Evolutionary conservation across 768 basidiomycete genomes (phyloP), one percentile per base, ranked within the genome.

Genomic region (Macrolepiota fuliginosa): DNA sequence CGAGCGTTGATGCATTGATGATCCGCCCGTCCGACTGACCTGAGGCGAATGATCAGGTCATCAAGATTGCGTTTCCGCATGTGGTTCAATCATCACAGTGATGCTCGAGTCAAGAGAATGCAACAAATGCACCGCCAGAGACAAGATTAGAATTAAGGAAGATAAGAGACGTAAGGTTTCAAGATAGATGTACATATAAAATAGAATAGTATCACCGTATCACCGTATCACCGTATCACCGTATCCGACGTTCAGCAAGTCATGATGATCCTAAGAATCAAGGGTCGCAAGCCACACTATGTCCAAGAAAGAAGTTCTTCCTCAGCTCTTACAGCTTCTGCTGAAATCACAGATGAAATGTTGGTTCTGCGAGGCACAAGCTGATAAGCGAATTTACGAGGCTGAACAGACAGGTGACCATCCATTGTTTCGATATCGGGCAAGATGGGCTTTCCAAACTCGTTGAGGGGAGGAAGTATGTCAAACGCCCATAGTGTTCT

Each of bases 401-500:
- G 71, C 12, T 64, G 66, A 42, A 67, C 50, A 15, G 68, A 68
- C 27, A 70, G 53, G 11, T 68, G 67, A 0, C 62, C 64, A 12
- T 62, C 59, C 46, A 69, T 65, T 15, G 65, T 57, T 15, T 72
- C 63, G 11, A 36, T 61, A 22, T 65, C 57, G 0, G 68, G 69
- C 15, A 69, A 58, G 13, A 65, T 62, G 3, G 63, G 62, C 17
- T 64, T 65, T 22, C 68, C 69, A 19, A 55, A 13, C 7, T 45
- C 37, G 56, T 69, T 60, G 5, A 49, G 54, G 1, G 58, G 39
- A 1, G 67, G 68, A 10, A 55, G 9, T 25, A 72, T 61, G 25
- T 68, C 52, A 53, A 67, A 72, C 0, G 69, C 68, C 71, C 71
- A 72, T 1, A 72, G 57, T 0, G 68, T 64, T 54, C 69, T 71